Evolutionary conservation across 2,329 filamentous ascomycete genomes (phyloP).

Genomic region (Furcasterigmium furcatum): DNA sequence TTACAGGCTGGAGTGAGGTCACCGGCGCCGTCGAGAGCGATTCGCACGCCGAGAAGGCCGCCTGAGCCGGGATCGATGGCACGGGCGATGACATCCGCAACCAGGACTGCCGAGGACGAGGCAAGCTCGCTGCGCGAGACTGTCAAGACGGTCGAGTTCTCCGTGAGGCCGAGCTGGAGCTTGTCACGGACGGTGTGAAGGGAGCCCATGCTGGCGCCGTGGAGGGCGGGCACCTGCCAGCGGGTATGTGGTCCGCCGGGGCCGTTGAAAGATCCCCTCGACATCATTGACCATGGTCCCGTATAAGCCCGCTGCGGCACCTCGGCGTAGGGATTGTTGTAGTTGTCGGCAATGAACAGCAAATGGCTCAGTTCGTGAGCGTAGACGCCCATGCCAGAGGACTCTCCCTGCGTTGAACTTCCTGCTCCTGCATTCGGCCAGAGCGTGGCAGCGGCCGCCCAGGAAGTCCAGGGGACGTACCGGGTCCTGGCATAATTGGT

Average conservation of each 20-base stretch:
- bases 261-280: slow-evolving; percentile 48
- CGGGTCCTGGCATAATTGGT: slow-evolving; percentile 44
- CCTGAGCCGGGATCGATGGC: slow-evolving; percentile 33
- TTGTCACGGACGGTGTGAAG: slow-evolving; percentile 52
- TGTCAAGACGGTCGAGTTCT: slow-evolving; percentile 36
- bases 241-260: slow-evolving; percentile 49
- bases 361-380: slow-evolving; percentile 51
- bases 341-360: slow-evolving; percentile 50
- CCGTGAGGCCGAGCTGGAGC: slow-evolving; percentile 44
- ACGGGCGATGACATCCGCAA: slow-evolving; percentile 43
- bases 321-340: slow-evolving; percentile 48
- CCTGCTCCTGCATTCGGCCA: slow-evolving; percentile 52
- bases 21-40: slow-evolving; percentile 31
- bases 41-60: slow-evolving; percentile 43
- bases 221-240: slow-evolving; percentile 47
- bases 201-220: slow-evolving; percentile 46
- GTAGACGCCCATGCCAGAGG: slow-evolving; percentile 48
- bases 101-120: slow-evolving; percentile 34
- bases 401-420: slow-evolving; percentile 50
- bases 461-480: slow-evolving; percentile 51
- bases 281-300: slow-evolving; percentile 51
- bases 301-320: slow-evolving; percentile 44
- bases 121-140: slow-evolving; percentile 39
- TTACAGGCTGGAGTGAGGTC: slow-evolving; percentile 44
- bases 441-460: slow-evolving; percentile 45